These are phyloP conservation scores for Pseudogymnoascus sp. DNA, from an alignment of 2,329 filamentous ascomycete species.

Conservation along the genomic window DNA sequence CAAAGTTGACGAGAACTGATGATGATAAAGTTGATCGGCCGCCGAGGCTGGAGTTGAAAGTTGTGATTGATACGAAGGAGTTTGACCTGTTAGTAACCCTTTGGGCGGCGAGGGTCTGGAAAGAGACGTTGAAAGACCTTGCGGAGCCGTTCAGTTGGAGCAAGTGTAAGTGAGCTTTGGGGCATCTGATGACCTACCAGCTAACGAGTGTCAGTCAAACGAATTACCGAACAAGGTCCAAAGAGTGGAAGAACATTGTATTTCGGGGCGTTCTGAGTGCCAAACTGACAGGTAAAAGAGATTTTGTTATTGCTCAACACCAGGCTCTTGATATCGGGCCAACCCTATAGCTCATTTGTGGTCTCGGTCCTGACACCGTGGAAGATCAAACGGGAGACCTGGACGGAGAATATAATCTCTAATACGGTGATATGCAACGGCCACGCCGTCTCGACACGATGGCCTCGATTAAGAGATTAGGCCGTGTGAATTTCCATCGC, in stretches of 20 bases:
- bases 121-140: neutral
- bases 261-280: neutral
- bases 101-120: slow-evolving; percentile 8
- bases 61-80: neutral
- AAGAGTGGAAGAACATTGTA: neutral
- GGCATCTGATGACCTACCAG: neutral
- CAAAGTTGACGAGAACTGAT: neutral
- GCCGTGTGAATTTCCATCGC: neutral
- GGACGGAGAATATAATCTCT: neutral
- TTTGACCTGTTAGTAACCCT: slow-evolving; percentile 4
- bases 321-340: neutral
- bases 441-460: neutral
- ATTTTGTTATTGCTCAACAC: neutral
- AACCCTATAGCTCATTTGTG: neutral
- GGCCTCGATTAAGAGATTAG: neutral
- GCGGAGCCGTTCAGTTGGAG: slow-evolving; percentile 6
- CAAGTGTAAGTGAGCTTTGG: neutral
- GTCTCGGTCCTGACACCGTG: neutral
- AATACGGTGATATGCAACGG: neutral
- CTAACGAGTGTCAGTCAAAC: neutral
- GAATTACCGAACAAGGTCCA: neutral
- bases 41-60: slow-evolving; percentile 1
- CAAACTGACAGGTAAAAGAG: neutral
- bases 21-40: neutral
- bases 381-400: neutral